Base-by-base conservation (phyloP, 106 monocot species). In the Alisma plantagoaquatica region DNA sequence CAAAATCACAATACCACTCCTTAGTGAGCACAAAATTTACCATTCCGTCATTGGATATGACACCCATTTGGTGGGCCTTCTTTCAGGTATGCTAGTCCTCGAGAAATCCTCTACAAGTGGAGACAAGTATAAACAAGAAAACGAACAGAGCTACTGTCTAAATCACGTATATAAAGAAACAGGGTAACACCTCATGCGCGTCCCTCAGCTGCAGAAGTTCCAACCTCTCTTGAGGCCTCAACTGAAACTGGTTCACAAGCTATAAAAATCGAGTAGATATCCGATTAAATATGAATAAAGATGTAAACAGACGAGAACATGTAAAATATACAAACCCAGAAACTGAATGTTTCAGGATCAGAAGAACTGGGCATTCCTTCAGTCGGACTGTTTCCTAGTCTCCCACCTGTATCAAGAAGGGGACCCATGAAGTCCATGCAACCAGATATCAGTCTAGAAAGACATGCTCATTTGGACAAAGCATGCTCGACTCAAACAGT, bases 301-400 rank as follows among this genome's bases (percentile, higher is more conserved):
- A 38, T 8, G 7, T 16, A 46, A 17, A 31, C 20, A 21, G n/a
- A n/a, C 9, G 3, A 28, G 20, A 29, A 16, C 8, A 23, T n/a
- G 23, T 42, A 1, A 38, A 5, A 23, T 11, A 19, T 35, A 18
- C 56, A 51, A 76, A 85, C 84, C 84, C 84, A 85, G 38, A 85
- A 85, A 59, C 84, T 85, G 11, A 85, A 76, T 61, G 61, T 60
- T 53, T 85, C 84, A 43, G 79, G 69, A 69, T 85, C 79, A 27
- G 66, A 71, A 31, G 62, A 50, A 56, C 73, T 69, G 46, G 84
- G 79, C 57, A 79, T 80, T 41, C 79, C 75, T 28, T 75, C 75
- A 65, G 74, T 57, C 66, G 66, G 73, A 63, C n/a, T n/a, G n/a
- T n/a, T n/a, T n/a, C n/a, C n/a, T n/a, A n/a, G n/a, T n/a, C n/a